phyloP scores from a whole-genome alignment of 306 rosid species.

The Medicago arabica region DNA sequence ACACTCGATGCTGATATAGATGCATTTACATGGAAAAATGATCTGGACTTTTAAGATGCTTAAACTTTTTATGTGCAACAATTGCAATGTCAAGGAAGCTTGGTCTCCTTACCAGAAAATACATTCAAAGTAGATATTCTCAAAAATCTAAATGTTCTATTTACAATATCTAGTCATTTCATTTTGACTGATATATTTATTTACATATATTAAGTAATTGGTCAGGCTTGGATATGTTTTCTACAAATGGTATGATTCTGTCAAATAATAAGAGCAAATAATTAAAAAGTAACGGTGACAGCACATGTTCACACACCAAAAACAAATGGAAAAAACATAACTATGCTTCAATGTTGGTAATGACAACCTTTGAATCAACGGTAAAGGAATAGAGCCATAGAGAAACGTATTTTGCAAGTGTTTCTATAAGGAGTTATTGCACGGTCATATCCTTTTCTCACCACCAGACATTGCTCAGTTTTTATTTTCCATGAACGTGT shows the following conservation, averaged over 20 bases:
- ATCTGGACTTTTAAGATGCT: neutral
- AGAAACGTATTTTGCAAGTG: constrained; percentile 11
- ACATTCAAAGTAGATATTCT: constrained; percentile 9
- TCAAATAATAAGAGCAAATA: constrained; percentile 20
- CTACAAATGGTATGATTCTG: neutral
- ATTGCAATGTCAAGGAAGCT: constrained; percentile 27
- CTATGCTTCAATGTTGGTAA: neutral
- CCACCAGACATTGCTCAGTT: constrained; percentile 1
- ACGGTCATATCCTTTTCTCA: constrained; percentile 18
- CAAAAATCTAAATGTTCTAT: constrained; percentile 6
- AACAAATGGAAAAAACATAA: constrained; percentile 21
- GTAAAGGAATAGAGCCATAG: constrained; percentile 21
- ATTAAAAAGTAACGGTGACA: neutral
- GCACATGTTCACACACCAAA: constrained; percentile 26
- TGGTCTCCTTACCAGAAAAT: constrained; percentile 5
- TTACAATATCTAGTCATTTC: constrained; percentile 15
- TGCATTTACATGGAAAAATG: constrained; percentile 12
- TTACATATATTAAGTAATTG: constrained; percentile 20
- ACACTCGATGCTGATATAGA: constrained; percentile 1
- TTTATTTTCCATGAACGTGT: constrained; percentile 8
- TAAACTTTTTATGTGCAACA: neutral
- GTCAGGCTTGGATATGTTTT: constrained; percentile 6
- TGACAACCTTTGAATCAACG: constrained; percentile 15
- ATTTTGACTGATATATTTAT: constrained; percentile 18
- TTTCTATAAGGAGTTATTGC: constrained; percentile 3